Evolutionary conservation across 768 basidiomycete species (phyloP).

Genomic region (Coprinopsis strossmayeri): DNA sequence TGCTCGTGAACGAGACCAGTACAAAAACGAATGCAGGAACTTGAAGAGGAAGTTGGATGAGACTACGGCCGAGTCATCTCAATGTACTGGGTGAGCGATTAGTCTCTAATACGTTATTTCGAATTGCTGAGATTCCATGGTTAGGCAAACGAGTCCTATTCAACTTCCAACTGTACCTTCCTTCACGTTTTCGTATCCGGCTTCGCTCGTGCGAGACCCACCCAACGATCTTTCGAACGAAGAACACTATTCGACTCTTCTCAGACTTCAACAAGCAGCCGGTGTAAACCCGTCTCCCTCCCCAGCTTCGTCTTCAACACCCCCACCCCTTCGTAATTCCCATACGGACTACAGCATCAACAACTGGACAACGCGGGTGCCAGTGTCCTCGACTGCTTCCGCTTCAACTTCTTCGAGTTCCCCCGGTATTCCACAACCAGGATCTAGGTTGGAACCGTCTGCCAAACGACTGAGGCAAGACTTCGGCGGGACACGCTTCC

Average conservation of each 20-base stretch:
- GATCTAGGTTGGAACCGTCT: neutral
- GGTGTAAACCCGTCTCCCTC: neutral
- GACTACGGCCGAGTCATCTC: constrained; percentile 14
- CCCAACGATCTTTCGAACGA: neutral
- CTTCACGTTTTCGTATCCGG: neutral
- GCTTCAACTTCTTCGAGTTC: neutral
- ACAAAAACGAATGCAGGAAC: constrained; percentile 19
- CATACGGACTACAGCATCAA: no score
- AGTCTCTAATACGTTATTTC: neutral
- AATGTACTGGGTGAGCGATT: neutral
- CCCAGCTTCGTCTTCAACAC: neutral
- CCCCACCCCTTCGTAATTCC: neutral
- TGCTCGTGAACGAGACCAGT: constrained; percentile 31
- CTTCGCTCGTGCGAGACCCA: neutral
- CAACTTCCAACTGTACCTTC: neutral
- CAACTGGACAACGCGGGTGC: no score
- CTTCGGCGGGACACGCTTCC: neutral
- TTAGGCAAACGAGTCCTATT: neutral
- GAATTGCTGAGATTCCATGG: neutral
- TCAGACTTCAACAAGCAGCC: neutral
- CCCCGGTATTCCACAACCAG: neutral
- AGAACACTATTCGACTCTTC: neutral
- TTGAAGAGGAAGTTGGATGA: constrained; percentile 27
- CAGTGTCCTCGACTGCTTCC: neutral
- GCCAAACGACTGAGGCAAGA: neutral